Evolutionary conservation across 2,329 filamentous ascomycete genomes (phyloP).

Genomic region (Xylaria sp.): DNA sequence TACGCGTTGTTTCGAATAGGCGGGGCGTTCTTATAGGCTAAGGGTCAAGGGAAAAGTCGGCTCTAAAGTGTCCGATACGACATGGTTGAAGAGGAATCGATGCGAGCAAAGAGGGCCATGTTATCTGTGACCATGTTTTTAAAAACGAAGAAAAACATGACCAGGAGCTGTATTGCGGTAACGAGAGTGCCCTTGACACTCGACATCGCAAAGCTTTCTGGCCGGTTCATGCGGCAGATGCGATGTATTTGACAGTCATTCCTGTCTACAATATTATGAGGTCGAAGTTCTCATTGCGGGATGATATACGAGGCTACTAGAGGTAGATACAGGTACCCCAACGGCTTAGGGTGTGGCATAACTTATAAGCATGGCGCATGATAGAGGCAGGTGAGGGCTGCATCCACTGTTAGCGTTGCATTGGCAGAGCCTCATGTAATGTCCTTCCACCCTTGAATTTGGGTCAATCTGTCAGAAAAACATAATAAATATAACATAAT

Average conservation of each 20-base stretch:
- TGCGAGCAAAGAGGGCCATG: conserved; percentile 16
- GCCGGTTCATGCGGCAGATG: conserved; percentile 18
- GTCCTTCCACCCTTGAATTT: conserved; percentile 10
- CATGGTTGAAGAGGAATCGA: conserved; percentile 19
- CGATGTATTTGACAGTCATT: conserved; percentile 15
- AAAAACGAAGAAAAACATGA: background rate
- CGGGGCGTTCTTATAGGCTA: conserved; percentile 39
- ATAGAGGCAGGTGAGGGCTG: conserved; percentile 22
- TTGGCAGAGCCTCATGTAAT: conserved; percentile 21
- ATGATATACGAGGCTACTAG: conserved; percentile 38
- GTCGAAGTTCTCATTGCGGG: conserved; percentile 34
- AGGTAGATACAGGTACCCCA: conserved; percentile 32
- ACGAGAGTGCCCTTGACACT: background rate
- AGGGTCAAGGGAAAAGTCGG: conserved; percentile 34
- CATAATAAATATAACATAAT: conserved; percentile 3
- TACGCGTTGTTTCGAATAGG: conserved; percentile 34
- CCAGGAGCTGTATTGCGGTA: conserved; percentile 4
- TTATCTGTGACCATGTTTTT: conserved; percentile 11
- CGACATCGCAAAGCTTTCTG: conserved; percentile 7
- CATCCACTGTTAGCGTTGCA: conserved; percentile 21
- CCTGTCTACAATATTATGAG: conserved; percentile 27
- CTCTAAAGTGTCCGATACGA: conserved; percentile 22
- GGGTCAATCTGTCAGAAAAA: conserved; percentile 15
- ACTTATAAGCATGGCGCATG: conserved; percentile 29
- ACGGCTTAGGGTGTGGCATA: conserved; percentile 21